phyloP scores from a whole-genome alignment of 352 stramenopile genomes.

The Phytophthora sp. region DNA sequence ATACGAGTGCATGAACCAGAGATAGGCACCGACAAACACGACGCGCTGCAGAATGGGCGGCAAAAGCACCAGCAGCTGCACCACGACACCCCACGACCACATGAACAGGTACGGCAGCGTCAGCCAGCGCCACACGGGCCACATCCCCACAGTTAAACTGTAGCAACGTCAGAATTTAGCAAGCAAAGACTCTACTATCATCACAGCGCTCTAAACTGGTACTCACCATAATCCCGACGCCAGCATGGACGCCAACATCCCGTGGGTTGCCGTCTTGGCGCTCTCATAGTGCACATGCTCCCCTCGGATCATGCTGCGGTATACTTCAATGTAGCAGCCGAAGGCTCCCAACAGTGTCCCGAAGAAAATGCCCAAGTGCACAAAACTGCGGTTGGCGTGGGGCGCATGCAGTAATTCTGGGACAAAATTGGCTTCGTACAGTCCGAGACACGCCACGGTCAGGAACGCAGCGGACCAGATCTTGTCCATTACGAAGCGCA shows the following conservation, averaged over 20 bases:
- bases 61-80: constrained; percentile 72
- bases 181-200: background rate
- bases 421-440: constrained; percentile 69
- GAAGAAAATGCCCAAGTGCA: constrained; percentile 60
- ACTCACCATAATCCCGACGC: constrained; percentile 59
- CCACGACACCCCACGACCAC: constrained; percentile 81
- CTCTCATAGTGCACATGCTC: constrained; percentile 71
- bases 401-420: constrained; percentile 60
- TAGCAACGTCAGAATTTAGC: too few species aligned
- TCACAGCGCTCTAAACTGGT: background rate
- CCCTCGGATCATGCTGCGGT: constrained; percentile 58
- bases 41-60: constrained; percentile 65
- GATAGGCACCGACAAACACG: constrained; percentile 59
- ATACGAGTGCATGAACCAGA: constrained; percentile 84
- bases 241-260: constrained; percentile 67
- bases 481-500: constrained; percentile 56
- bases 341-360: constrained; percentile 63
- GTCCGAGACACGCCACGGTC: constrained; percentile 49
- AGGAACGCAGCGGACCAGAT: constrained; percentile 70
- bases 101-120: constrained; percentile 83
- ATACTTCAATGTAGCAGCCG: constrained; percentile 76
- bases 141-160: constrained; percentile 77
- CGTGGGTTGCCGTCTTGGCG: constrained; percentile 69
- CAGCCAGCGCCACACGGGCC: constrained; percentile 78
- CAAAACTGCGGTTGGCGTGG: constrained; percentile 54